Evolutionary conservation across 805 yeast species (phyloP), one percentile per base, ranked within the genome.

Genomic region (Metschnikowia kunwiensis): DNA sequence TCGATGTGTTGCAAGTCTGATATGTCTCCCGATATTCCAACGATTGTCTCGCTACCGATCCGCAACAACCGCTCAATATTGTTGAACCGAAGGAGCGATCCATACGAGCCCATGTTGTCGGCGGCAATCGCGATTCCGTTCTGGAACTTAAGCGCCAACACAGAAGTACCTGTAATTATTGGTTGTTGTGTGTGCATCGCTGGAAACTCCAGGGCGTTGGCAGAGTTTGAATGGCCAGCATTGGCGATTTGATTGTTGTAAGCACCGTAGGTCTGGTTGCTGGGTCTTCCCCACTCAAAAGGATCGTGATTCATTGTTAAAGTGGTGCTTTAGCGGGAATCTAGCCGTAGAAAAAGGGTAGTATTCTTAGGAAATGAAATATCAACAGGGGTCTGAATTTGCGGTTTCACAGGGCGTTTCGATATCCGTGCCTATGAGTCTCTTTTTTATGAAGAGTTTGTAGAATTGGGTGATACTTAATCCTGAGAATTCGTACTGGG

Each of bases 121-220:
- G 98, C 97, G 2, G 99, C 97, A 63, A 93, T 72, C 24, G 93
- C 77, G 30, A 93, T 81, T 25, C 99, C 99, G 49, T 83, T 84
- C 45, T 85, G 71, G 69, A 81, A 93, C 65, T 89, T 93, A 63
- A 91, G 74, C 7, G 93, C 94, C 50, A 93, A 73, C 15, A 93
- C 98, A 23, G 96, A 87, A 0, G 97, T 86, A 57, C 98, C 97
- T 10, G 99, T 93, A 42, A 93, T 86, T 49, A 86, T 83, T 31
- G 99, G 99, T 57, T 81, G 87, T 60, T 86, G 95, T 2, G 98
- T 91, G 61, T 86, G 82, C 80, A 80, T 77, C 38, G 71, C 75
- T 20, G 97, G 96, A 57, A 79, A 74, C 36, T 57, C 57, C 40
- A 56, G 47, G 22, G 12, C 26, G 6, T 11, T 9, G 10, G 39